Evolutionary conservation across 371 early-diverging fungal species (phyloP), one percentile per base, ranked within the genome.

Genomic region (Cokeromyces recurvatus): DNA sequence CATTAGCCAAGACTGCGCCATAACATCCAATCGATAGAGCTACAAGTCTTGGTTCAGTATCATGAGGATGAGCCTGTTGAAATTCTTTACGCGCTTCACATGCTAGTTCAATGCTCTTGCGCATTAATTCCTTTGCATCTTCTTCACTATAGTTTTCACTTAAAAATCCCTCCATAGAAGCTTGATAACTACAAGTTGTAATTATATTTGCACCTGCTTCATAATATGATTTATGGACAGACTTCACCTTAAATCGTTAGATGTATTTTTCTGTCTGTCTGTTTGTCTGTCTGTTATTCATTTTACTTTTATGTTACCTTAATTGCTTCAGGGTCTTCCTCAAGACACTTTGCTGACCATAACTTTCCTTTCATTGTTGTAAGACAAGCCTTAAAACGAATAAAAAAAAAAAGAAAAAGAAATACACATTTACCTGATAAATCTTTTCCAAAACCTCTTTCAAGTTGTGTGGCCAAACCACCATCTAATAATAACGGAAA

Each of bases 1-100:
- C 82, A 55, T 81, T 69, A 2, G 74, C 76, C 37, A 85, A 54
- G 2, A 67, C 39, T 8, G 81, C 82, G 21, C 81, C 85, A 48
- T 77, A 85, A 15, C 75, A 74, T 0, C 85, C 85, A 34, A 81
- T 38, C 0, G 80, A 78, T 19, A 75, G 61, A 4, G 82, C 81
- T 2, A 81, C 64, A 1, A 68, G 32, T 7, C 60, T 32, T 6
- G 32, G 32, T 9, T 32, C 9, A 2, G 41, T 34, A 16, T 53
- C 49, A 6, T 47, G 23, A 17, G 57, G 53, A 37, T 62, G 60
- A 16, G 45, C 55, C 15, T 51, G 27, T 12, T 46, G 46, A 41
- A 53, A 68, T 40, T 48, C 53, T 32, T 72, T 58, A 5, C 73
- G 57, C 10, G 78, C 78, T 43, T 66, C 68, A 20, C 43, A 25